Evolutionary conservation across 2,329 filamentous ascomycete genomes (phyloP).

Genomic region (Lachnellula subtilissima): DNA sequence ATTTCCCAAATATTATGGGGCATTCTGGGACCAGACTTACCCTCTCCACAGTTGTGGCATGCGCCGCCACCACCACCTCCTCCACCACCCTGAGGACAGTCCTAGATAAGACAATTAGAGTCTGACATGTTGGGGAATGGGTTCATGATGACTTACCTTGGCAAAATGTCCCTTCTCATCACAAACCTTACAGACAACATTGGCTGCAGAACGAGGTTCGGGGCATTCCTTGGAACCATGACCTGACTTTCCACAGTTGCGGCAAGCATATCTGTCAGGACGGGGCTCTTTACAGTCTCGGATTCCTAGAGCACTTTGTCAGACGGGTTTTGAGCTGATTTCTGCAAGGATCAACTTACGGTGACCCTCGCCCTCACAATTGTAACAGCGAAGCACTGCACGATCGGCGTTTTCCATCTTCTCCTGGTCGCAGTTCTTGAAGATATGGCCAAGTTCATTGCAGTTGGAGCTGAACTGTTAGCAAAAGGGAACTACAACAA

Average conservation of each 20-base stretch:
- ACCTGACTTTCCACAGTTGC: slow-evolving; percentile 54
- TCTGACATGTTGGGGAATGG: neutral
- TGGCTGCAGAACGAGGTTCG: slow-evolving; percentile 50
- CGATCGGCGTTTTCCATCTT: slow-evolving; percentile 42
- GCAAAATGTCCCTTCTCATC: slow-evolving; percentile 52
- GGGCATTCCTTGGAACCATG: slow-evolving; percentile 31
- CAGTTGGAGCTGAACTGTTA: slow-evolving; percentile 43
- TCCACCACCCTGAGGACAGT: slow-evolving; percentile 59
- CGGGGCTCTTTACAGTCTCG: slow-evolving; percentile 64
- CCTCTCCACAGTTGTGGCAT: slow-evolving; percentile 36
- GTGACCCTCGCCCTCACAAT: slow-evolving; percentile 61
- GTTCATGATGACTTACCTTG: slow-evolving; percentile 58
- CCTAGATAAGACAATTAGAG: slow-evolving; percentile 23
- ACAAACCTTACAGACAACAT: slow-evolving; percentile 34
- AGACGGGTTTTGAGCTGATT: neutral
- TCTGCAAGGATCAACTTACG: slow-evolving; percentile 33
- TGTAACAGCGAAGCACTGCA: slow-evolving; percentile 54
- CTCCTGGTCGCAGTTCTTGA: slow-evolving; percentile 58
- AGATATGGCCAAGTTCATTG: slow-evolving; percentile 47
- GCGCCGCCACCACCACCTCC: slow-evolving; percentile 43
- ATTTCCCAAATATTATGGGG: neutral
- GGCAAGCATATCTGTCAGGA: slow-evolving; percentile 60
- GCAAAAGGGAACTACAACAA: neutral
- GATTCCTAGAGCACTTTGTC: slow-evolving; percentile 1
- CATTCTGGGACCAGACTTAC: neutral